phyloP scores from a whole-genome alignment of 2,329 filamentous ascomycete species.

The Tolypocladium inflatum region DNA sequence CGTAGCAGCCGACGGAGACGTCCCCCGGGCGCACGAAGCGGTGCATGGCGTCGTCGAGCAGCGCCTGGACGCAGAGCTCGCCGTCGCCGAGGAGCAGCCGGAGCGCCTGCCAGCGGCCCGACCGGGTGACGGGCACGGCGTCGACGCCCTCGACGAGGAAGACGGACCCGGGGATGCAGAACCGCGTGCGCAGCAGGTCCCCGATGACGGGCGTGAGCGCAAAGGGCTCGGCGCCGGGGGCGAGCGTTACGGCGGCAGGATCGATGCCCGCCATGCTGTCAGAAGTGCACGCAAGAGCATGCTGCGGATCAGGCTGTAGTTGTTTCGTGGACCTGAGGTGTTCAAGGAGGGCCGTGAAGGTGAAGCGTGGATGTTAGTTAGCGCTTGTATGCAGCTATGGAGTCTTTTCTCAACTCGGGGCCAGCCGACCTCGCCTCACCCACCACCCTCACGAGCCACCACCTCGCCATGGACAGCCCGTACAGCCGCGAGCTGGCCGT shows the following conservation, averaged over 20 bases:
- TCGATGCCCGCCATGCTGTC: slow-evolving; percentile 16
- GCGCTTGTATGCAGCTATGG: slow-evolving; percentile 15
- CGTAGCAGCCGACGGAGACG: slow-evolving; percentile 38
- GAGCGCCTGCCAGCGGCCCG: slow-evolving; percentile 31
- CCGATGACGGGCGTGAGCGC: slow-evolving; percentile 30
- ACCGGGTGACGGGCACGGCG: slow-evolving; percentile 21
- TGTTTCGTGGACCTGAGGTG: no score
- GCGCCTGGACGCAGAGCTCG: slow-evolving; percentile 42
- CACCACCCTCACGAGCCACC: not conserved
- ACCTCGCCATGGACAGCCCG: slow-evolving; percentile 28
- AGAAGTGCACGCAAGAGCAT: not conserved
- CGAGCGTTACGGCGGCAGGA: slow-evolving; percentile 14
- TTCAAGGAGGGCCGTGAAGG: no score
- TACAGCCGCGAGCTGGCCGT: slow-evolving; percentile 32
- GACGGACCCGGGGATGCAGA: slow-evolving; percentile 36
- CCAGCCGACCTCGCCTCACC: not conserved
- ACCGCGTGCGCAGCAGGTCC: slow-evolving; percentile 38
- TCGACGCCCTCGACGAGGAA: slow-evolving; percentile 41
- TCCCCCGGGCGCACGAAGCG: slow-evolving; percentile 34
- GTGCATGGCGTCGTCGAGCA: slow-evolving; percentile 36
- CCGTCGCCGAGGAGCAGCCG: slow-evolving; percentile 43
- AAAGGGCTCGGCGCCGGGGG: slow-evolving; percentile 13
- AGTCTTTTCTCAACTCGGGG: slow-evolving; percentile 14
- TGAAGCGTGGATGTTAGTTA: not conserved
- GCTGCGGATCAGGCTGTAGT: not conserved